Conservation (phyloP, 805 yeast genomes). For the Candida namnaoensis region DNA sequence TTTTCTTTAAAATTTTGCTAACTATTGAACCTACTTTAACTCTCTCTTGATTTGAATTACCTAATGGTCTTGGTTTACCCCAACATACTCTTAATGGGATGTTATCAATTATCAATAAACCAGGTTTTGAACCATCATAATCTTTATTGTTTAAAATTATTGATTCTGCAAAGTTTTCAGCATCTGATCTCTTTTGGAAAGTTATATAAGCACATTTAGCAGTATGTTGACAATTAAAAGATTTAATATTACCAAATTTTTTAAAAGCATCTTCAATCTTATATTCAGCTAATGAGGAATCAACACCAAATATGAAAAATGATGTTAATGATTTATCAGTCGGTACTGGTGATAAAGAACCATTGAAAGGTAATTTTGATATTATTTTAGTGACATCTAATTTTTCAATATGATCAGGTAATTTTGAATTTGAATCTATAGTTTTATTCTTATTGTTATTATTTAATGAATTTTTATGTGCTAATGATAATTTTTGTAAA, state of each 20-base stretch:
- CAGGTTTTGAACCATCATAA: constrained; percentile 16
- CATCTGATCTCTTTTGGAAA: constrained; percentile 39
- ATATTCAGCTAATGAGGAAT: constrained; percentile 58
- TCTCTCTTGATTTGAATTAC: constrained; percentile 33
- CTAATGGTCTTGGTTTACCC: constrained; percentile 40
- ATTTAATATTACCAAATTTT: constrained; percentile 35
- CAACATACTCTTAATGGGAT: constrained; percentile 45
- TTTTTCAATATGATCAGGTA: constrained; percentile 12
- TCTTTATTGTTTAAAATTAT: constrained; percentile 9
- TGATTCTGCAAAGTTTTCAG: constrained; percentile 33
- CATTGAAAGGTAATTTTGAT: constrained; percentile 61
- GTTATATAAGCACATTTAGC: constrained; percentile 59
- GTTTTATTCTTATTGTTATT: constrained; percentile 3
- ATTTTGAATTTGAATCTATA: constrained; percentile 3
- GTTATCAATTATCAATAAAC: constrained; percentile 23
- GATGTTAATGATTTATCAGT: constrained; percentile 36
- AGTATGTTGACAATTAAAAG: constrained; percentile 42
- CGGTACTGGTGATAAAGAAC: constrained; percentile 34
- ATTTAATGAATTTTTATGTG: constrained; percentile 6
- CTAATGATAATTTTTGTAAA: constrained; percentile 31
- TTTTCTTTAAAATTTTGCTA: constrained; percentile 41
- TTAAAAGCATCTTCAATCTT: constrained; percentile 42
- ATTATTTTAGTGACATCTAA: constrained; percentile 44
- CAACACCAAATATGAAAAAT: constrained; percentile 71
- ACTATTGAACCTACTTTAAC: constrained; percentile 41